Conservation (phyloP, 768 basidiomycete species). For the Lentinula sp. region DNA sequence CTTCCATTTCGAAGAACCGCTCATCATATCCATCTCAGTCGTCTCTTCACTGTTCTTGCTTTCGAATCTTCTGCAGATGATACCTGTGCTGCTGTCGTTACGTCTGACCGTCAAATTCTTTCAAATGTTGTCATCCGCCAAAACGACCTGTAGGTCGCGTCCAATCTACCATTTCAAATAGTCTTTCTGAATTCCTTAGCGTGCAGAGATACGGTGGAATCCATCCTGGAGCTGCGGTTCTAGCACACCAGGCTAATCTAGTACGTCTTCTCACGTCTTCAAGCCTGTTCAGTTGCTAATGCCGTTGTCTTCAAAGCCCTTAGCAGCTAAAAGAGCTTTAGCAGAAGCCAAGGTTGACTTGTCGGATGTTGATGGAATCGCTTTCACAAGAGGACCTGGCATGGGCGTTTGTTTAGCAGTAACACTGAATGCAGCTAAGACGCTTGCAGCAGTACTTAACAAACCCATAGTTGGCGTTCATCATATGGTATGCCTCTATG, state of each 20-base stretch:
- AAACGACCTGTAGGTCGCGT: slow-evolving; percentile 43
- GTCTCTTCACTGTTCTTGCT: slow-evolving; percentile 4
- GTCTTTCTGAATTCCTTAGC: slow-evolving; percentile 22
- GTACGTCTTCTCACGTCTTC: slow-evolving; percentile 24
- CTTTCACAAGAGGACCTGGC: slow-evolving; percentile 87
- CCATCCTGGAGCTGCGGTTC: slow-evolving; percentile 70
- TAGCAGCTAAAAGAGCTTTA: slow-evolving; percentile 65
- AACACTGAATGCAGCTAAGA: slow-evolving; percentile 78
- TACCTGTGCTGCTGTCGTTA: slow-evolving; percentile 85
- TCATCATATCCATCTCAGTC: neutral
- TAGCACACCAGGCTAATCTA: slow-evolving; percentile 76
- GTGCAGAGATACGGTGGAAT: slow-evolving; percentile 67
- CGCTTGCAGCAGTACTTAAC: slow-evolving; percentile 66
- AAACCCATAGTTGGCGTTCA: slow-evolving; percentile 89
- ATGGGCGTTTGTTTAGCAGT: slow-evolving; percentile 79
- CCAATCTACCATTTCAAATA: neutral
- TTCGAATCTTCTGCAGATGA: slow-evolving; percentile 75
- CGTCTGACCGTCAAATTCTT: slow-evolving; percentile 59
- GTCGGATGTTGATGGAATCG: slow-evolving; percentile 75
- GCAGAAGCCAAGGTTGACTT: slow-evolving; percentile 53
- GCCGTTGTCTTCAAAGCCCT: slow-evolving; percentile 42
- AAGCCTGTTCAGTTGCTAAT: neutral
- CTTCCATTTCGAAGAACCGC: neutral
- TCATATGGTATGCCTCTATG: slow-evolving; percentile 67
- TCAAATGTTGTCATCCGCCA: slow-evolving; percentile 89